Evolutionary conservation across 257 asterid species (phyloP).

Genomic region (Craterostigma plantagineum): DNA sequence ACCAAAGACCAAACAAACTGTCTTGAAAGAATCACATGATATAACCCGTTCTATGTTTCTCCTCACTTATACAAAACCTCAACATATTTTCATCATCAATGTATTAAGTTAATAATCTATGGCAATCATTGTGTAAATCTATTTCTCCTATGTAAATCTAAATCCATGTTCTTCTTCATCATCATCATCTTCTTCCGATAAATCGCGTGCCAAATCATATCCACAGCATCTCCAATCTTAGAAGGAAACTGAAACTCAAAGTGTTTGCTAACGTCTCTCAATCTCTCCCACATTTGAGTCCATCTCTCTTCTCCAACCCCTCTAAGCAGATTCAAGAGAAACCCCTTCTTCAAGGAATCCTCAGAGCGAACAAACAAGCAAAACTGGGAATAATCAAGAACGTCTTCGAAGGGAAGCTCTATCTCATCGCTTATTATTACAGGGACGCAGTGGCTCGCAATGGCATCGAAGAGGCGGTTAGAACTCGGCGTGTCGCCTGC

Average conservation of each 20-base stretch:
- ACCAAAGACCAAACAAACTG: too few relatives aligned
- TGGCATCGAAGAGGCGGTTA: constrained; percentile 70
- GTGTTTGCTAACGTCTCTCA: constrained; percentile 25
- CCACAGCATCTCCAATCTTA: constrained; percentile 40
- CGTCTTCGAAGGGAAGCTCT: constrained; percentile 67
- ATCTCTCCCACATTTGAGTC: constrained; percentile 53
- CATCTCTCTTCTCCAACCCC: constrained; percentile 32
- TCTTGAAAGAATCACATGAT: too few relatives aligned
- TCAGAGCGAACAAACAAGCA: constrained; percentile 32
- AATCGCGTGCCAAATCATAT: constrained; percentile 73
- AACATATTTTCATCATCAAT: too few relatives aligned
- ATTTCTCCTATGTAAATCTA: constrained; percentile 25
- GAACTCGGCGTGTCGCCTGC: constrained; percentile 92
- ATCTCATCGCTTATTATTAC: constrained; percentile 66
- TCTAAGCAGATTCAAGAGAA: constrained; percentile 44
- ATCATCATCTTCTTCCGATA: constrained; percentile 31
- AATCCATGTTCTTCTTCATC: constrained; percentile 7
- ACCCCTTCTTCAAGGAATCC: constrained; percentile 40
- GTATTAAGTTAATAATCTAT: too few relatives aligned
- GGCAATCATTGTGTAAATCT: too few relatives aligned
- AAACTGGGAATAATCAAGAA: constrained; percentile 51
- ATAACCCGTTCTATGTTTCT: too few relatives aligned
- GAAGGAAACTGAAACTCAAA: constrained; percentile 62
- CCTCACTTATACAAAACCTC: too few relatives aligned
- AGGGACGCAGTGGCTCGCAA: constrained; percentile 73